Percentiles rank a stretch among this genome's conserved stretches.
These are phyloP conservation scores for Microdochium trichocladiopsis DNA, from an alignment of 2,329 filamentous ascomycete species.

Conservation along the genomic window DNA sequence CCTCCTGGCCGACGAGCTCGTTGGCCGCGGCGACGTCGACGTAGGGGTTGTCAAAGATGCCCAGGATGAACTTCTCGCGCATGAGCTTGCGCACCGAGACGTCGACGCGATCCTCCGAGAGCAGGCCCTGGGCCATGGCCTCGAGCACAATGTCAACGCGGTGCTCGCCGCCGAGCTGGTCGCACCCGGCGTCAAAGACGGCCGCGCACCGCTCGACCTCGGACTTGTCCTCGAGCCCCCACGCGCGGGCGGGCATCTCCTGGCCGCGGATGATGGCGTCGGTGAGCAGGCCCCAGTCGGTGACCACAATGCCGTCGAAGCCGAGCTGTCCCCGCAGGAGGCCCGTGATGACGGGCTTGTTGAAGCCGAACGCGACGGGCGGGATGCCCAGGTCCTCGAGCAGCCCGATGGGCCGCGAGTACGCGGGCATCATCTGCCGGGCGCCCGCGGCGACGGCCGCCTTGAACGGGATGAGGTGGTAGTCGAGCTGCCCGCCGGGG, in stretches of 20 bases:
- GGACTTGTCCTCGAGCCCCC: slow-evolving; percentile 39
- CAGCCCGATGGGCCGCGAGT: slow-evolving; percentile 37
- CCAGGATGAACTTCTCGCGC: slow-evolving; percentile 41
- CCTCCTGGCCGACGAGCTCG: slow-evolving; percentile 32
- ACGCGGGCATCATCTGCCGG: slow-evolving; percentile 45
- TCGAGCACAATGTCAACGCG: slow-evolving; percentile 40
- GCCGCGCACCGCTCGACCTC: slow-evolving; percentile 31
- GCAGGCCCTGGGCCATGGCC: slow-evolving; percentile 30
- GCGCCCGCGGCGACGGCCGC: slow-evolving; percentile 41
- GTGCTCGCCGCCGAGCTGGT: slow-evolving; percentile 44
- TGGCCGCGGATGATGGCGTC: slow-evolving; percentile 32
- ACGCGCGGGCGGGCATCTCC: slow-evolving; percentile 38
- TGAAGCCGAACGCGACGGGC: slow-evolving; percentile 42
- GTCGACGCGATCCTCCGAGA: slow-evolving; percentile 36
- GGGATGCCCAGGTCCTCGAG: slow-evolving; percentile 25
- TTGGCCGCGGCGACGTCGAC: slow-evolving; percentile 34
- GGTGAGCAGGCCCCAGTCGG: slow-evolving; percentile 46
- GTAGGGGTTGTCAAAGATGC: slow-evolving; percentile 44
- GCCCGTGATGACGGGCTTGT: slow-evolving; percentile 41
- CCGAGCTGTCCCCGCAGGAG: slow-evolving; percentile 38
- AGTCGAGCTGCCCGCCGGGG: slow-evolving; percentile 40
- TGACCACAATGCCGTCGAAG: slow-evolving; percentile 43
- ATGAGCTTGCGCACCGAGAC: slow-evolving; percentile 36
- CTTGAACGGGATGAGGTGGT: slow-evolving; percentile 42
- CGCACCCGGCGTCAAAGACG: slow-evolving; percentile 41